Percentiles rank a stretch among this genome's conserved stretches.
phyloP scores from a whole-genome alignment of 2,329 filamentous ascomycete species.

The Fusarium pilosicola region DNA sequence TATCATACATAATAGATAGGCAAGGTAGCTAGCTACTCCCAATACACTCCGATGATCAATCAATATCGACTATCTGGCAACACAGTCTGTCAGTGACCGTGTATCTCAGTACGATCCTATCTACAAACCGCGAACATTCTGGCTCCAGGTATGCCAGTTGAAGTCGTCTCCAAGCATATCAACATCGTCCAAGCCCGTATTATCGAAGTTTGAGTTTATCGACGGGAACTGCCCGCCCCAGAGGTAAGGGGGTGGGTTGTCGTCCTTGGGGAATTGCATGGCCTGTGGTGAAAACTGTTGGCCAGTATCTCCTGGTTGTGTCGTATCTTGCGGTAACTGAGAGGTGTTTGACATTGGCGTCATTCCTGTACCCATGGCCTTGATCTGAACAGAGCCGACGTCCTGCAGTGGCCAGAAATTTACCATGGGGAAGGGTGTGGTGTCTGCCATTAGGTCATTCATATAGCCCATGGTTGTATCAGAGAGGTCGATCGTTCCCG shows the following conservation, averaged over 20 bases:
- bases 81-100: constrained; percentile 29
- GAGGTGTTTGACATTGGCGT: neutral
- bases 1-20: constrained; percentile 38
- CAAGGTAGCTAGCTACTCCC: constrained; percentile 8
- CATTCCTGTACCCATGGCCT: constrained; percentile 11
- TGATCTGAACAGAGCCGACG: constrained; percentile 32
- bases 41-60: neutral
- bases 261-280: constrained; percentile 45
- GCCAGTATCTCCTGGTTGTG: constrained; percentile 10
- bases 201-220: constrained; percentile 45
- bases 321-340: constrained; percentile 5
- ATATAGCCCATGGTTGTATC: constrained; percentile 45
- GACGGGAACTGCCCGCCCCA: constrained; percentile 52
- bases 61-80: neutral
- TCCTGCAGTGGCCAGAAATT: constrained; percentile 41
- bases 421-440: constrained; percentile 19
- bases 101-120: constrained; percentile 44
- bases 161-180: constrained; percentile 57
- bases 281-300: constrained; percentile 29
- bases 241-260: constrained; percentile 53
- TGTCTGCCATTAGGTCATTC: constrained; percentile 35
- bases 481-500: constrained; percentile 42
- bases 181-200: constrained; percentile 46
- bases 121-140: constrained; percentile 54
- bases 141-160: constrained; percentile 61